A percentile compares a stretch with the other conserved stretches of the same genome.
Evolutionary conservation across 345 rosid genomes (phyloP).

Genomic region (Dovyalis caffra): DNA sequence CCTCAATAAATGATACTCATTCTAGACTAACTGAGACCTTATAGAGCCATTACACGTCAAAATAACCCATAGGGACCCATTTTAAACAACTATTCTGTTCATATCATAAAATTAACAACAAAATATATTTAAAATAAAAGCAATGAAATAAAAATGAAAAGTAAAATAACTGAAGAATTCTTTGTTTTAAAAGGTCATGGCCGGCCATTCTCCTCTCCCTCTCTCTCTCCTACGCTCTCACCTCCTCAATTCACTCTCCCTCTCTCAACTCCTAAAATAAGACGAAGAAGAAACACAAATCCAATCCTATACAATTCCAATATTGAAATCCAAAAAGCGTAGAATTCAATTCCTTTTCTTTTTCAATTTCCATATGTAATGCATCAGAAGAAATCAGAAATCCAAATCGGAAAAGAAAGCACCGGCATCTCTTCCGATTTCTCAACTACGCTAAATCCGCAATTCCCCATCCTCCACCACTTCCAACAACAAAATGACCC

Average conservation of each 20-base stretch:
- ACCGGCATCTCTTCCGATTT: slow-evolving; percentile 99
- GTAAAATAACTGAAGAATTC: not conserved
- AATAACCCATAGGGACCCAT: not conserved
- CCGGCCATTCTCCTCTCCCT: not conserved
- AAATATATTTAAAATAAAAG: not conserved
- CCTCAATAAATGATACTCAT: too few relatives aligned
- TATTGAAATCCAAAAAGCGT: not conserved
- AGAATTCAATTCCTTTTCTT: not conserved
- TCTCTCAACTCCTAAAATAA: not conserved
- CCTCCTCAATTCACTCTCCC: not conserved
- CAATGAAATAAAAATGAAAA: not conserved
- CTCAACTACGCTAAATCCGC: slow-evolving; percentile 50
- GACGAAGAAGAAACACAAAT: not conserved
- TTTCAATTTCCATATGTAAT: slow-evolving; percentile 55
- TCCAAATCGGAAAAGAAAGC: slow-evolving; percentile 99
- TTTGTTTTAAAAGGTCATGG: not conserved
- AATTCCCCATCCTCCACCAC: slow-evolving; percentile 16
- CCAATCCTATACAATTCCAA: not conserved
- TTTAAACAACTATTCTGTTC: not conserved
- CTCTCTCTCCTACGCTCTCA: not conserved
- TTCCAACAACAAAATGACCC: slow-evolving; percentile 39
- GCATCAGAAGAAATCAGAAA: slow-evolving; percentile 99
- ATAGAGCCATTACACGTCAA: not conserved
- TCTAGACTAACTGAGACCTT: too few relatives aligned
- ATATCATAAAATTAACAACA: not conserved